Percentiles rank a stretch among this genome's conserved stretches.
Evolutionary conservation across 495 filamentous ascomycete genomes (phyloP).

Genomic region (Daldinia childiae): DNA sequence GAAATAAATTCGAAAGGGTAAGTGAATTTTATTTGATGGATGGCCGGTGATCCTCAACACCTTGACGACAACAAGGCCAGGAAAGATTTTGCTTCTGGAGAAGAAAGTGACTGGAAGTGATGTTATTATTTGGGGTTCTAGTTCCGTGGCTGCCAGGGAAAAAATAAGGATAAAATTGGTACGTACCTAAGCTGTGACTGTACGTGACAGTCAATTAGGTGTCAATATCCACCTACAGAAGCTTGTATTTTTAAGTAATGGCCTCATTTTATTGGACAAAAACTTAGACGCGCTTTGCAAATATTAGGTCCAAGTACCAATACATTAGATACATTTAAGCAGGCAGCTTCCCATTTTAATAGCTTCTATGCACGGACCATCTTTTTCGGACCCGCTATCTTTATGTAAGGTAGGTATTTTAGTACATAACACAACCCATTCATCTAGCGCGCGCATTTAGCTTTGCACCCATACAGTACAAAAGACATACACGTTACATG

Average conservation of each 20-base stretch:
- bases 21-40: slow-evolving; percentile 22
- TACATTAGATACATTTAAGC: not conserved
- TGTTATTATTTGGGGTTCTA: slow-evolving; percentile 41
- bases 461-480: not conserved
- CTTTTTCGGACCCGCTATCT: not conserved
- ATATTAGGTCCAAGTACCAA: not conserved
- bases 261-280: slow-evolving; percentile 32
- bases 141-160: slow-evolving; percentile 7
- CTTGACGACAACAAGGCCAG: slow-evolving; percentile 35
- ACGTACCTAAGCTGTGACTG: not conserved
- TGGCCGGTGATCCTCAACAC: slow-evolving; percentile 41
- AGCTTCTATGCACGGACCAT: not conserved
- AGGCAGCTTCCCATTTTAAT: too few relatives aligned
- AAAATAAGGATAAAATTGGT: slow-evolving; percentile 8
- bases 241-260: not conserved
- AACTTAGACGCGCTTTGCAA: slow-evolving; percentile 24
- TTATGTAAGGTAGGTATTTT: not conserved
- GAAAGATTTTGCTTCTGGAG: slow-evolving; percentile 30
- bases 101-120: slow-evolving; percentile 27
- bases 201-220: slow-evolving; percentile 20
- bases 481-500: too few relatives aligned
- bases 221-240: slow-evolving; percentile 9
- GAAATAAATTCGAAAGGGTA: slow-evolving; percentile 15
- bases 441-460: not conserved
- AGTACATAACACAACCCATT: not conserved